These are phyloP conservation scores for Lithohypha guttulata DNA, from an alignment of 2,329 filamentous ascomycete genomes.

Conservation along the genomic window DNA sequence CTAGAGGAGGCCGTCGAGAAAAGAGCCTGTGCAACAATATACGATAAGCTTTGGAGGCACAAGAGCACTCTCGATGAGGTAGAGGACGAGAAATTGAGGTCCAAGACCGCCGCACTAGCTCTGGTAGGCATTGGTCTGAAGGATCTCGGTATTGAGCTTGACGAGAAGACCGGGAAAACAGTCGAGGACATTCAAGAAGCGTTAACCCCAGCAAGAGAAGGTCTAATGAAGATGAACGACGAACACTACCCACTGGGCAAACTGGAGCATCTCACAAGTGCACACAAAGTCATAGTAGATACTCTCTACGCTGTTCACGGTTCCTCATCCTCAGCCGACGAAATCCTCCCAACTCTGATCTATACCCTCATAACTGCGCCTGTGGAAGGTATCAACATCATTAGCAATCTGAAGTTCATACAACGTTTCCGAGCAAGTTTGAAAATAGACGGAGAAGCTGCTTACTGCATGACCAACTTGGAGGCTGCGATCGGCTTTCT, in stretches of 20 bases:
- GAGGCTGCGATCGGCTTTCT: slow-evolving; percentile 92
- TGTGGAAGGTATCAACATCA: slow-evolving; percentile 73
- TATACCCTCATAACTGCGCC: slow-evolving; percentile 88
- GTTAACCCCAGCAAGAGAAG: slow-evolving; percentile 59
- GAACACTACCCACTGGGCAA: slow-evolving; percentile 85
- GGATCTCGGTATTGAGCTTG: slow-evolving; percentile 71
- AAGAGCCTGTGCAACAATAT: slow-evolving; percentile 72
- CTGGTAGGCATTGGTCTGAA: slow-evolving; percentile 84
- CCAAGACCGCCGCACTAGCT: slow-evolving; percentile 79
- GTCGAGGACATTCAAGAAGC: slow-evolving; percentile 60
- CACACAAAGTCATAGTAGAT: slow-evolving; percentile 91
- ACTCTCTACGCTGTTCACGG: slow-evolving; percentile 57
- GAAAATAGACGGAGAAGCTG: slow-evolving; percentile 85
- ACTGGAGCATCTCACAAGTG: slow-evolving; percentile 73
- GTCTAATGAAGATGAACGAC: slow-evolving; percentile 71
- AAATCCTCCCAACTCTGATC: slow-evolving; percentile 93
- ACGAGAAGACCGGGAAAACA: slow-evolving; percentile 37
- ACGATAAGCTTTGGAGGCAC: slow-evolving; percentile 82
- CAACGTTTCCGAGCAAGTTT: slow-evolving; percentile 77
- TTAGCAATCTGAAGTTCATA: slow-evolving; percentile 92
- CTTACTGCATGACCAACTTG: slow-evolving; percentile 91
- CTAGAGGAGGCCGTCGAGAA: slow-evolving; percentile 89
- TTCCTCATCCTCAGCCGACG: slow-evolving; percentile 80
- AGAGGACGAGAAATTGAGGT: slow-evolving; percentile 85
- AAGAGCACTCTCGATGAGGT: slow-evolving; percentile 87